phyloP scores from a whole-genome alignment of 2,329 filamentous ascomycete species.

The Chalaropsis ovoidea region DNA sequence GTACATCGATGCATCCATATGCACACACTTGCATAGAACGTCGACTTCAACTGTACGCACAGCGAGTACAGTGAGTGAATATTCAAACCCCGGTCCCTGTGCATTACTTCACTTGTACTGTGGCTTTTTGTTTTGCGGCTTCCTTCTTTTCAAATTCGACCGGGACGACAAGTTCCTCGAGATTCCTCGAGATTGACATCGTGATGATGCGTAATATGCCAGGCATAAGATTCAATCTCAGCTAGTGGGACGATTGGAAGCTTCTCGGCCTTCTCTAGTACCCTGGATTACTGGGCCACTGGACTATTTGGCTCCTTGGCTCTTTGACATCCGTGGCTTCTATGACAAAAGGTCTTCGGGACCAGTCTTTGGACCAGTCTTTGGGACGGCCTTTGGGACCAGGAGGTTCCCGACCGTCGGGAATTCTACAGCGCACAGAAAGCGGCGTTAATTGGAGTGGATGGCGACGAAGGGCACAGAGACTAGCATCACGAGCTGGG shows the following conservation, averaged over 20 bases:
- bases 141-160: background rate
- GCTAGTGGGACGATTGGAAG: background rate
- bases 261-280: background rate
- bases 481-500: background rate
- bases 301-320: background rate
- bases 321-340: background rate
- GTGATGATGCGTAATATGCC: background rate
- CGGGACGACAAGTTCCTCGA: too few relatives aligned
- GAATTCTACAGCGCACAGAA: background rate
- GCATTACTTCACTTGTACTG: background rate
- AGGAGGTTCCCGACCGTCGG: conserved; percentile 2
- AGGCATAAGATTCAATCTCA: background rate
- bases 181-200: background rate
- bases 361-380: too few relatives aligned
- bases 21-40: background rate
- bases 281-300: background rate
- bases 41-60: background rate
- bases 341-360: conserved; percentile 2
- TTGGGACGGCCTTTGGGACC: too few relatives aligned
- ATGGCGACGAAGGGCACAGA: background rate
- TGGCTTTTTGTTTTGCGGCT: background rate
- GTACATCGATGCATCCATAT: background rate
- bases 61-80: background rate
- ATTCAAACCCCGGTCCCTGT: background rate
- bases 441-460: background rate